Evolutionary conservation across 495 filamentous ascomycete genomes (phyloP).

Genomic region (Talaromyces trachyspermus): DNA sequence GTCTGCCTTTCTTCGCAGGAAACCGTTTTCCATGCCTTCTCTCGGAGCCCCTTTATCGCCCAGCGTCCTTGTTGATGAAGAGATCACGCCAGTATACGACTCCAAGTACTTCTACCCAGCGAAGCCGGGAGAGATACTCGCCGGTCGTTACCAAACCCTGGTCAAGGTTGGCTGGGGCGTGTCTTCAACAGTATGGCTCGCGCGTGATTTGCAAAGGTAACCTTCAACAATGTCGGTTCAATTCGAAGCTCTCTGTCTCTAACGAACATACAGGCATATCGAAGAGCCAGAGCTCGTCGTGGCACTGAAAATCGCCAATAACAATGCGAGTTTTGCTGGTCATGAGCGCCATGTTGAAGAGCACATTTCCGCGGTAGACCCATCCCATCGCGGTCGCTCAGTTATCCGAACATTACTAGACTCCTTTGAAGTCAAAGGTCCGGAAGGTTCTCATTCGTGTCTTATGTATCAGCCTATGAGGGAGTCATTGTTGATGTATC

Average conservation of each 20-base stretch:
- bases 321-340: slow-evolving; percentile 21
- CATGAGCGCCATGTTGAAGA: slow-evolving; percentile 23
- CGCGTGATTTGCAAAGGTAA: slow-evolving; percentile 25
- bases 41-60: slow-evolving; percentile 2
- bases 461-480: slow-evolving; percentile 25
- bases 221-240: slow-evolving; percentile 14
- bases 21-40: slow-evolving; percentile 24
- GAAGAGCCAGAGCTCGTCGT: slow-evolving; percentile 30
- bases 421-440: slow-evolving; percentile 21
- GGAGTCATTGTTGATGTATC: slow-evolving; percentile 24
- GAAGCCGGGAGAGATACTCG: slow-evolving; percentile 30
- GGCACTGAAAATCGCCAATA: slow-evolving; percentile 34
- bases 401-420: slow-evolving; percentile 23
- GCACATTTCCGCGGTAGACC: slow-evolving; percentile 15
- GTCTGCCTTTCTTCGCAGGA: slow-evolving; percentile 22
- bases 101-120: slow-evolving; percentile 36
- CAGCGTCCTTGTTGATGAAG: slow-evolving; percentile 25
- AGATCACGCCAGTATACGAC: slow-evolving; percentile 26
- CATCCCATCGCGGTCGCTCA: slow-evolving; percentile 18
- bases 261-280: slow-evolving; percentile 23
- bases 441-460: slow-evolving; percentile 18
- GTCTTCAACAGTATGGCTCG: slow-evolving; percentile 40
- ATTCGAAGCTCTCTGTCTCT: slow-evolving; percentile 17
- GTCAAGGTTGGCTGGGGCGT: slow-evolving; percentile 42
- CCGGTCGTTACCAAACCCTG: slow-evolving; percentile 31